Conservation (phyloP, 2,329 filamentous ascomycete genomes). For the Colletotrichum sojae region DNA sequence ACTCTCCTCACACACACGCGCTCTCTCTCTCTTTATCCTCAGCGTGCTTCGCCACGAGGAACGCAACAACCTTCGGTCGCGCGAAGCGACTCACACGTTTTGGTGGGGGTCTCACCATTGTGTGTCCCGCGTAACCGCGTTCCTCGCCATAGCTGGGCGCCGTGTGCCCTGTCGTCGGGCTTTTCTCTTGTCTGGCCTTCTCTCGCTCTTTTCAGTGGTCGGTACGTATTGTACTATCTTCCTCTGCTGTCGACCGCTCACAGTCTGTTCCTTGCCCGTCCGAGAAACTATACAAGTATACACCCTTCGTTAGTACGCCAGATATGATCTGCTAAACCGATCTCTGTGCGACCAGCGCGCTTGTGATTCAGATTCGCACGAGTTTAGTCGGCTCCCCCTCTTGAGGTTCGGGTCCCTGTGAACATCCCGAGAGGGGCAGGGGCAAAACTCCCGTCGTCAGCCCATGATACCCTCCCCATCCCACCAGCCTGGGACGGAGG, state of each 20-base stretch:
- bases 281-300: neutral
- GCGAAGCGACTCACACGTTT: constrained; percentile 20
- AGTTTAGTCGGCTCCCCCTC: neutral
- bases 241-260: too few relatives aligned
- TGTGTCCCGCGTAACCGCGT: constrained; percentile 30
- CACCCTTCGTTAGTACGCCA: neutral
- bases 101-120: constrained; percentile 23
- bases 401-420: constrained; percentile 2
- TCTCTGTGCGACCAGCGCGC: constrained; percentile 30
- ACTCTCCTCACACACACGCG: neutral
- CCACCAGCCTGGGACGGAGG: constrained; percentile 28
- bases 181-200: neutral
- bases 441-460: neutral
- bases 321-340: constrained; percentile 22
- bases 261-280: neutral
- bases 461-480: neutral
- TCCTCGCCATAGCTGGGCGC: constrained; percentile 27
- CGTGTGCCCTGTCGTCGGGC: neutral
- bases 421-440: constrained; percentile 9
- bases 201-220: neutral
- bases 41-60: constrained; percentile 28
- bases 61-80: constrained; percentile 29
- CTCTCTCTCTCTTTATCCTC: too few relatives aligned
- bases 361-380: constrained; percentile 16
- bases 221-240: too few relatives aligned